Base-by-base conservation (phyloP, 1,139 yeast genomes). In the Arxiozyma bovina region DNA sequence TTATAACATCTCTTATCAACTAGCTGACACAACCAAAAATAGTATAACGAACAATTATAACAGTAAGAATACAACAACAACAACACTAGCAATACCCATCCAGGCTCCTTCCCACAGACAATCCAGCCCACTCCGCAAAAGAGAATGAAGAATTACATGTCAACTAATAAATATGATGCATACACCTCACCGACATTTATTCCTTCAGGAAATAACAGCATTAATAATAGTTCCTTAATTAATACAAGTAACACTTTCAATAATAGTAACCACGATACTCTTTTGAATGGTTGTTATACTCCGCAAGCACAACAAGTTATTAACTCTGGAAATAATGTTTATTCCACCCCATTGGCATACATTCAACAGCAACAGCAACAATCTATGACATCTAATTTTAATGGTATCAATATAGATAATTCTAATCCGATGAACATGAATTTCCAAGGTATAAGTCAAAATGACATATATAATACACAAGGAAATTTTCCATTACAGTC, bases 101-200 rank as follows among this genome's bases (percentile, higher is more conserved):
- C 20, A 9, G 42, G 27, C 15, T 25, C 30, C 25, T 25, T 34
- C 30, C 7, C 51, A 34, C 34, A 30, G 25, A 30, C 51, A 27
- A 42, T 42, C 9, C 54, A 48, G 54, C 56, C 56, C 25, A 30
- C 21, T 34, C 55, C 55, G 27, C 50, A 48, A 42, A 52, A 44
- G 20, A 46, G 27, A 23, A 53, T 25, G 25, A 55, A 41, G 20
- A 47, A 27, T 25, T 48, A 44, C 42, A 45, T 46, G 48, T 30
- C 25, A 21, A 44, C 50, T 48, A 47, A 53, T 21, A 63, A 62
- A 53, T 63, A 55, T 46, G 57, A 63, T 52, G 63, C 65, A 21
- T 62, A 62, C 48, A 55, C 62, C 18, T 55, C 67, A 8, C 50
- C 62, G 15, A 55, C 61, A 17, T 62, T 62, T 48, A 54, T 62